A percentile compares a stretch with the other conserved stretches of the same genome.
These are phyloP conservation scores for Penicillium sp. DNA, from an alignment of 2,329 filamentous ascomycete genomes.

Conservation along the genomic window DNA sequence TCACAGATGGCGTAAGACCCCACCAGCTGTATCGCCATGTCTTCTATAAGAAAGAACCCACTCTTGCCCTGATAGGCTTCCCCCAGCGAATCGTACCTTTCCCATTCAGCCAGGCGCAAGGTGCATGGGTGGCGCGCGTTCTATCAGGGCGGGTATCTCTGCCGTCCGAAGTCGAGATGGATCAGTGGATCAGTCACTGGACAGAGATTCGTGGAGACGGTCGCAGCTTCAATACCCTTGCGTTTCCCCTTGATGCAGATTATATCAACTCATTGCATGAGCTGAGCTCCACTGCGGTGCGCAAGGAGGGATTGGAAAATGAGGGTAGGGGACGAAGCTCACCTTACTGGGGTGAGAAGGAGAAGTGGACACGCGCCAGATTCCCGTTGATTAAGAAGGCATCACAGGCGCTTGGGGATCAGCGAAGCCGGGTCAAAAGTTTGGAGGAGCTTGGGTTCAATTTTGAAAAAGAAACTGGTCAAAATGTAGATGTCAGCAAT, in stretches of 20 bases:
- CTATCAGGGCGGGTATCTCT: conserved; percentile 4
- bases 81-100: conserved; percentile 15
- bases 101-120: conserved; percentile 11
- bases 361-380: conserved; percentile 34
- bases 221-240: conserved; percentile 10
- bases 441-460: conserved; percentile 45
- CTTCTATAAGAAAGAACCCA: conserved; percentile 10
- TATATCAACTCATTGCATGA: conserved; percentile 15
- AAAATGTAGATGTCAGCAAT: background rate
- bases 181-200: conserved; percentile 9
- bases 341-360: conserved; percentile 45
- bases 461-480: conserved; percentile 32
- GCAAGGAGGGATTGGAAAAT: conserved; percentile 33
- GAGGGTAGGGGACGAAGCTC: conserved; percentile 41
- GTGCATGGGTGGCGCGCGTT: conserved; percentile 13
- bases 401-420: conserved; percentile 38
- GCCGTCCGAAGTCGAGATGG: conserved; percentile 8
- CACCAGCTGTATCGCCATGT: conserved; percentile 10
- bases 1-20: conserved; percentile 11
- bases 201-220: conserved; percentile 1
- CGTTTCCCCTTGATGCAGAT: conserved; percentile 11
- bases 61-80: conserved; percentile 9
- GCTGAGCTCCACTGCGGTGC: background rate
- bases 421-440: conserved; percentile 35
- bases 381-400: conserved; percentile 47